Conservation (phyloP, 805 yeast species). For the Starmerella gropengiesseri region DNA sequence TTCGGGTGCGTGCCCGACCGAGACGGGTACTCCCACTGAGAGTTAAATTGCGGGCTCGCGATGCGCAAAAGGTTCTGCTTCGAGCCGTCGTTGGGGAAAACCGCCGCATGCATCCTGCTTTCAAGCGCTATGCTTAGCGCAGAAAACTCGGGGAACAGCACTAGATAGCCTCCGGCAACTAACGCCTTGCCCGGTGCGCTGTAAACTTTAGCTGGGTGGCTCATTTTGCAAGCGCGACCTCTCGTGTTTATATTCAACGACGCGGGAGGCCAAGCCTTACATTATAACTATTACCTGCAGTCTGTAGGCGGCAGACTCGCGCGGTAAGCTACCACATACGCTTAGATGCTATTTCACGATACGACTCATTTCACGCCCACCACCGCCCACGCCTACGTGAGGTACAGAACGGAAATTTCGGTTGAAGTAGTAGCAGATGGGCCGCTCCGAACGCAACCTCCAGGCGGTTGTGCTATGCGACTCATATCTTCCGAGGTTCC, state of each 20-base stretch:
- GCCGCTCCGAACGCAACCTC: constrained; percentile 30
- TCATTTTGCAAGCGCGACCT: too few species aligned
- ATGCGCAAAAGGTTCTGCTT: constrained; percentile 12
- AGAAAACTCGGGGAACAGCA: constrained; percentile 61
- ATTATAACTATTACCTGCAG: too few species aligned
- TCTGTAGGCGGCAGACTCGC: too few species aligned
- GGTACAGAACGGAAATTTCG: neutral
- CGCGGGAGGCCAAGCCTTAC: too few species aligned
- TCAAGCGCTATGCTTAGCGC: constrained; percentile 82
- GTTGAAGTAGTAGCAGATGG: constrained; percentile 8
- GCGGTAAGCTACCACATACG: too few species aligned
- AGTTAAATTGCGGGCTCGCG: constrained; percentile 23
- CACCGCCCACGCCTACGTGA: neutral
- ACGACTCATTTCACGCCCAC: neutral
- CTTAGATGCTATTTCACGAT: neutral
- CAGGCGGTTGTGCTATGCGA: constrained; percentile 95
- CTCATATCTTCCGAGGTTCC: constrained; percentile 81
- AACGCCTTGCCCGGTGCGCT: constrained; percentile 96
- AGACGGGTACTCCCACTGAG: constrained; percentile 21
- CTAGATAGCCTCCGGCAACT: constrained; percentile 89
- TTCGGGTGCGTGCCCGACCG: constrained; percentile 32
- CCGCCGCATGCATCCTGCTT: constrained; percentile 69
- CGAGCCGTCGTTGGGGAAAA: constrained; percentile 28
- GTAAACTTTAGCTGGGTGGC: constrained; percentile 35
- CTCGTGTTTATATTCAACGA: too few species aligned